These are phyloP conservation scores for Firmiana major DNA, from an alignment of 345 rosid species.

Conservation along the genomic window DNA sequence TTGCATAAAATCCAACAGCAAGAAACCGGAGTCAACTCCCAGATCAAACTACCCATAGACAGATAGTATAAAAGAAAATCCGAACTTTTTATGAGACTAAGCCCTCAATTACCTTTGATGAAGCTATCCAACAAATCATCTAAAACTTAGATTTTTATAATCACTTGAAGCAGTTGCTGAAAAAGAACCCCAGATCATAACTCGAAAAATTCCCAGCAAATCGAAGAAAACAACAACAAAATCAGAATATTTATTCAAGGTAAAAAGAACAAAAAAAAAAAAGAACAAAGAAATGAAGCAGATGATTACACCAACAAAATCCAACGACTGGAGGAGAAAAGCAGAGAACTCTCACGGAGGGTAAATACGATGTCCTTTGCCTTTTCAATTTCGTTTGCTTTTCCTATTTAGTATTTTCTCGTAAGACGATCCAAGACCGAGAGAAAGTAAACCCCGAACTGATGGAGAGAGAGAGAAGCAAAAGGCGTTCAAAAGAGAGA, in stretches of 20 bases:
- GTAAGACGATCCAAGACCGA: neutral
- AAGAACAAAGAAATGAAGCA: neutral
- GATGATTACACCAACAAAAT: neutral
- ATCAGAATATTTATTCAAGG: neutral
- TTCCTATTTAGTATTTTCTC: neutral
- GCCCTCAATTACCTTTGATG: slow-evolving; percentile 16
- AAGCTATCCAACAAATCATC: slow-evolving; percentile 16
- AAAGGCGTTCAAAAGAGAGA: slow-evolving; percentile 24
- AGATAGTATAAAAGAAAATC: slow-evolving; percentile 12
- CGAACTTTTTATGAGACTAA: slow-evolving; percentile 13
- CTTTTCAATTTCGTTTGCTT: neutral
- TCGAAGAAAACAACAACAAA: neutral
- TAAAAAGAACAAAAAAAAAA: neutral
- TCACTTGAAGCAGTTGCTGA: slow-evolving; percentile 10
- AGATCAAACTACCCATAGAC: slow-evolving; percentile 7
- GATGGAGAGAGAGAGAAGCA: slow-evolving; percentile 20
- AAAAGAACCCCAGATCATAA: slow-evolving; percentile 21
- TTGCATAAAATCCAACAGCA: slow-evolving; percentile 9
- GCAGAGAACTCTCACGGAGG: slow-evolving; percentile 15
- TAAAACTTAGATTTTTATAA: slow-evolving; percentile 10
- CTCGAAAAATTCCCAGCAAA: slow-evolving; percentile 5
- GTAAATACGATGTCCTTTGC: slow-evolving; percentile 14
- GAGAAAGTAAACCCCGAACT: slow-evolving; percentile 19
- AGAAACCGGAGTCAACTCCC: slow-evolving; percentile 19
- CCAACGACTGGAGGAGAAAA: neutral